phyloP scores from a whole-genome alignment of 2,329 filamentous ascomycete genomes.

The Elsinoe arachidis region DNA sequence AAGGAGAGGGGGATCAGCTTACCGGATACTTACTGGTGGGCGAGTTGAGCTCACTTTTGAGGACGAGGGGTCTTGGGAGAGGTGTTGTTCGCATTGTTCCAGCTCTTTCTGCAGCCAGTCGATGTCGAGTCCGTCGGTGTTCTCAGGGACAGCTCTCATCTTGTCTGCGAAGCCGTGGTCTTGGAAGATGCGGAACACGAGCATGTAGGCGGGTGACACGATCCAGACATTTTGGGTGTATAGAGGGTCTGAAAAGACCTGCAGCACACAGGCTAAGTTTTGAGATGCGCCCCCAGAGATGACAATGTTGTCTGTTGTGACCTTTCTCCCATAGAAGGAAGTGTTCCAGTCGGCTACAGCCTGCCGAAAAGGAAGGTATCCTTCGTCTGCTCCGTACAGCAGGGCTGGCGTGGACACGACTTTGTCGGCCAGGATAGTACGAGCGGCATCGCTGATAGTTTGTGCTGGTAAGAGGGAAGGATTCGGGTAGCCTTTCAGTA shows the following conservation, averaged over 20 bases:
- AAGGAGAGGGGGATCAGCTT: conserved; percentile 10
- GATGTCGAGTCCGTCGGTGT: conserved; percentile 67
- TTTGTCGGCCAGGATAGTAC: conserved; percentile 53
- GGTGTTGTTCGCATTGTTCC: conserved; percentile 39
- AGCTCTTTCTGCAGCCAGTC: conserved; percentile 48
- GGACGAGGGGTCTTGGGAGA: conserved; percentile 16
- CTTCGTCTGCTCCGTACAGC: conserved; percentile 70
- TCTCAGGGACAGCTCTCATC: conserved; percentile 64
- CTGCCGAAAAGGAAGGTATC: conserved; percentile 60
- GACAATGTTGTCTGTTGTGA: conserved; percentile 55
- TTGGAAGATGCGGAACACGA: conserved; percentile 78
- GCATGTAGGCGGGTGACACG: conserved; percentile 71
- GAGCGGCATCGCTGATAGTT: conserved; percentile 53
- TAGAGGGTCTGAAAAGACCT: conserved; percentile 69
- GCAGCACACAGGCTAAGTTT: conserved; percentile 66
- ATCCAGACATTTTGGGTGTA: conserved; percentile 72
- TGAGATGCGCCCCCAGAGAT: conserved; percentile 82
- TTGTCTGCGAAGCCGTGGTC: conserved; percentile 63
- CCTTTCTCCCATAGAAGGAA: conserved; percentile 46
- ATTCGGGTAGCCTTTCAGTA: conserved; percentile 61
- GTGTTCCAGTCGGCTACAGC: conserved; percentile 64
- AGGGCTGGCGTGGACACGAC: conserved; percentile 55
- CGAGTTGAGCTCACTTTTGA: conserved; percentile 7
- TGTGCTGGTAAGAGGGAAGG: conserved; percentile 55
- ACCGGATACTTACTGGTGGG: conserved; percentile 15